A percentile compares a stretch with the other conserved stretches of the same genome.
phyloP scores from a whole-genome alignment of 768 basidiomycete species.

The Hypholoma sublateritium region DNA sequence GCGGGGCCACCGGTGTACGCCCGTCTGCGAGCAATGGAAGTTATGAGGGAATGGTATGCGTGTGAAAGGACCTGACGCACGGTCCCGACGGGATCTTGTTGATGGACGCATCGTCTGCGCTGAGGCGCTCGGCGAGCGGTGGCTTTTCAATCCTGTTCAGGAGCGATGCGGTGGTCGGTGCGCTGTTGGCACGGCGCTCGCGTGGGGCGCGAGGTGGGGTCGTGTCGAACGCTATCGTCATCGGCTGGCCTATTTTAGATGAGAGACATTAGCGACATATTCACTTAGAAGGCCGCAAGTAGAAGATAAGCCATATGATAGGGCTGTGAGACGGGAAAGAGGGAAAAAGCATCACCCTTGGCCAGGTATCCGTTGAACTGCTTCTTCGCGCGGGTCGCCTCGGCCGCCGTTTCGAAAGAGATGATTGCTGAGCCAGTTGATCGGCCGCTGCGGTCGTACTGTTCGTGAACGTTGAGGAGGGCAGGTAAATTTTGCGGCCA shows the following conservation, averaged over 20 bases:
- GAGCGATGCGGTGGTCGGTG: slow-evolving; percentile 57
- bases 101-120: slow-evolving; percentile 40
- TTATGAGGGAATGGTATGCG: neutral
- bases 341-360: slow-evolving; percentile 56
- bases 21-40: slow-evolving; percentile 21
- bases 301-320: neutral
- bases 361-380: slow-evolving; percentile 85
- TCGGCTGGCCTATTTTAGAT: slow-evolving; percentile 64
- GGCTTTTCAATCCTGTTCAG: slow-evolving; percentile 76
- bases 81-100: slow-evolving; percentile 32
- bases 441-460: slow-evolving; percentile 97
- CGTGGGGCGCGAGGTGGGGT: slow-evolving; percentile 41
- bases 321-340: neutral
- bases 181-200: slow-evolving; percentile 48
- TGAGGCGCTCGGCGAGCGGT: slow-evolving; percentile 65
- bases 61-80: slow-evolving; percentile 27
- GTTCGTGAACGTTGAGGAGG: slow-evolving; percentile 24
- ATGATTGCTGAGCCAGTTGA: slow-evolving; percentile 83
- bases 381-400: slow-evolving; percentile 82
- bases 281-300: neutral
- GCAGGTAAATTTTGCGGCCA: slow-evolving; percentile 26
- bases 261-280: neutral
- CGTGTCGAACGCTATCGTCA: slow-evolving; percentile 66
- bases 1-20: slow-evolving; percentile 43
- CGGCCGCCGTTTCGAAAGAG: slow-evolving; percentile 72